Base-by-base conservation (phyloP, 2,329 filamentous ascomycete genomes). In the Erysiphe pulchra region DNA sequence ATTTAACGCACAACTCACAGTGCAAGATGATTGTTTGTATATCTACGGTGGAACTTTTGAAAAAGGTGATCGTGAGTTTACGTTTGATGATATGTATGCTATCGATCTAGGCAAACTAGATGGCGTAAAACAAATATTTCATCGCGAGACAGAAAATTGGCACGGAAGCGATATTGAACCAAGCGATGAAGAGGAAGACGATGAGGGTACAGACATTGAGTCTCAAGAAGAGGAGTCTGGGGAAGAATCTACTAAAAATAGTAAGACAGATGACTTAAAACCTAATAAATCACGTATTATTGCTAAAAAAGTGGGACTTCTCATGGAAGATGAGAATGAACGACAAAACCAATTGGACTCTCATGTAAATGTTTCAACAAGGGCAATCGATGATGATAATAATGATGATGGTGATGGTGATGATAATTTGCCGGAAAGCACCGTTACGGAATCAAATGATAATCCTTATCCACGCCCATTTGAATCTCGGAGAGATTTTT, bases 11-110 rank as follows among this genome's bases (percentile, higher is more conserved):
- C 81, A 90, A 52, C 64, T 95, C 36, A 75, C 87, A 0, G 83
- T 95, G 0, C 86, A 95, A 61, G 83, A 86, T 52, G 90, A 98
- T 59, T 75, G 82, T 9, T 68, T 95, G 1, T 98, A 87, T 62
- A 83, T 95, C 46, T 95, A 92, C 56, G 86, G 90, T 30, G 90
- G 90, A 16, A 98, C 87, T 0, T 94, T 80, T 55, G 90, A 98
- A 58, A 90, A 92, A 58, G 87, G 83, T 16, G 90, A 98, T 55
- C 73, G 83, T 18, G 90, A 98, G 60, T 93, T 81, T 56, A 95
- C 86, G 0, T 93, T 95, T 60, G 86, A 94, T 54, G 90, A 98
- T 55, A 68, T 98, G 61, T 92, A 92, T 62, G 78, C 84, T 2
- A 76, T 95, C 48, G 85, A 98, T 56, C 67, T 98, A n/a, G 86